A percentile compares a stretch with the other conserved stretches of the same genome.
phyloP scores from a whole-genome alignment of 805 yeast genomes.

The Zygosaccharomyces bisporus region DNA sequence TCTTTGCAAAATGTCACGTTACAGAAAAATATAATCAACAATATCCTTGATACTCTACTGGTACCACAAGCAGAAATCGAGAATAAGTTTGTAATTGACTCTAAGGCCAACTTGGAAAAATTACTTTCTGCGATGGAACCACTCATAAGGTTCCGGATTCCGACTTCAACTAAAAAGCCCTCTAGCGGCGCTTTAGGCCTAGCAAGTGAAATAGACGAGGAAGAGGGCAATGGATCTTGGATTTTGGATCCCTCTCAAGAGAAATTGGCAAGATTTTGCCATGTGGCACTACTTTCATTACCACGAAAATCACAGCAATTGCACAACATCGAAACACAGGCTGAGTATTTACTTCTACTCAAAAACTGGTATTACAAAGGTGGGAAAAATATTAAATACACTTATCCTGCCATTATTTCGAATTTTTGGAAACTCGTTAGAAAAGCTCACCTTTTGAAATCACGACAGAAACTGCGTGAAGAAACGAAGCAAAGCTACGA shows the following conservation, averaged over 20 bases:
- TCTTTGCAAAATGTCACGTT: conserved; percentile 27
- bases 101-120: conserved; percentile 25
- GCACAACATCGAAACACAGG: conserved; percentile 20
- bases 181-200: conserved; percentile 5
- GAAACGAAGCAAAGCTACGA: conserved; percentile 23
- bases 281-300: conserved; percentile 46
- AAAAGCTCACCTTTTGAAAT: conserved; percentile 36
- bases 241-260: conserved; percentile 43
- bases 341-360: conserved; percentile 40
- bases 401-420: conserved; percentile 73
- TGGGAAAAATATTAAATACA: conserved; percentile 51
- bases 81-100: conserved; percentile 21
- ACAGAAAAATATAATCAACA: conserved; percentile 56
- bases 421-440: conserved; percentile 58
- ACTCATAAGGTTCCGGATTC: conserved; percentile 13
- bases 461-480: conserved; percentile 20
- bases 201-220: conserved; percentile 8
- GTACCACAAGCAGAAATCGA: conserved; percentile 28
- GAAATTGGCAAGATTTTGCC: conserved; percentile 64
- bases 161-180: conserved; percentile 14
- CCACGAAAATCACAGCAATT: conserved; percentile 8
- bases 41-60: conserved; percentile 53
- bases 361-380: conserved; percentile 37
- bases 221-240: conserved; percentile 30
- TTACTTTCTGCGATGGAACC: conserved; percentile 25